Evolutionary conservation across 768 basidiomycete species (phyloP).

Genomic region (Boletus barrowsii): DNA sequence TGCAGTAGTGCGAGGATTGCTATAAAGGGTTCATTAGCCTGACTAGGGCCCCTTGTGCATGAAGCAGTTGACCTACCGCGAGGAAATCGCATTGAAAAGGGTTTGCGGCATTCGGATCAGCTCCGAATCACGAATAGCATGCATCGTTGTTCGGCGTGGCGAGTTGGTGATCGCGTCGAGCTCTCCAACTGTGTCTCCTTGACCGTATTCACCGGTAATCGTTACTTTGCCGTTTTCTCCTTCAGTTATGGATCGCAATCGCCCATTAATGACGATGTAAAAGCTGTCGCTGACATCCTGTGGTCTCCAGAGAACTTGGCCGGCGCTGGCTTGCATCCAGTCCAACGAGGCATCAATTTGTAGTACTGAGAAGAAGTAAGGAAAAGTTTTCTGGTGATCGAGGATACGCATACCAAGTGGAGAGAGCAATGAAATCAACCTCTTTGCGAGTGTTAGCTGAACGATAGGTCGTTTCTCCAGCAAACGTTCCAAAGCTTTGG

Average conservation of each 20-base stretch:
- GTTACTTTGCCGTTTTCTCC: conserved; percentile 70
- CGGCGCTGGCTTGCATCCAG: conserved; percentile 96
- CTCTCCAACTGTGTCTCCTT: conserved; percentile 96
- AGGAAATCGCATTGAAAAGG: conserved; percentile 95
- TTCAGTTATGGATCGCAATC: conserved; percentile 86
- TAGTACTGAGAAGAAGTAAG: conserved; percentile 54
- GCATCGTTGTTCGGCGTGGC: conserved; percentile 82
- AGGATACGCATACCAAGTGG: conserved; percentile 64
- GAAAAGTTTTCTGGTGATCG: not conserved
- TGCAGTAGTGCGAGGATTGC: conserved; percentile 82
- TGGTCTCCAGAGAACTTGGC: conserved; percentile 92
- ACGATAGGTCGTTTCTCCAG: conserved; percentile 96
- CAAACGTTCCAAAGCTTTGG: conserved; percentile 82
- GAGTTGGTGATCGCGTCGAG: conserved; percentile 95
- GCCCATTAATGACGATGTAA: conserved; percentile 97
- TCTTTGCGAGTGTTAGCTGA: conserved; percentile 89
- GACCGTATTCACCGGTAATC: conserved; percentile 92
- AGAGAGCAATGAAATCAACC: conserved; percentile 91
- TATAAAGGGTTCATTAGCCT: conserved; percentile 25
- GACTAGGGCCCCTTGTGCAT: not conserved
- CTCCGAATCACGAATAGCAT: conserved; percentile 98
- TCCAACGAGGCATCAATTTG: conserved; percentile 97
- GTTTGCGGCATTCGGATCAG: conserved; percentile 96
- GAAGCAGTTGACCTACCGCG: conserved; percentile 46
- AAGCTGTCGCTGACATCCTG: conserved; percentile 92